These are phyloP conservation scores for Plantago lanceolata DNA, from an alignment of 305 asterid genomes.

Conservation along the genomic window DNA sequence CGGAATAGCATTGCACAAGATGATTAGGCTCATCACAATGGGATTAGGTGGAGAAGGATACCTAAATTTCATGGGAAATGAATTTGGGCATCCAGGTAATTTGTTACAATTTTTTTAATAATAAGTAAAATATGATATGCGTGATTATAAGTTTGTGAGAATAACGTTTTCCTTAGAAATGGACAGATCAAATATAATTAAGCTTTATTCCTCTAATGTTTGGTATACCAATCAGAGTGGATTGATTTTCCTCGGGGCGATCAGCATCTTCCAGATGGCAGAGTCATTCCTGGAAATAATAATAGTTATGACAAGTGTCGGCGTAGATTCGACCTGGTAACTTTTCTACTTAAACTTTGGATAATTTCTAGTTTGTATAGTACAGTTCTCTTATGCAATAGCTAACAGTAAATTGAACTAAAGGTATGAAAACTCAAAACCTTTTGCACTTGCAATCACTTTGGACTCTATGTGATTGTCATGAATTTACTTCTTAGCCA, in stretches of 20 bases:
- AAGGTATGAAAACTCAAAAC: background rate
- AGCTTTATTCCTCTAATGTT: constrained; percentile 16
- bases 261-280: constrained; percentile 78
- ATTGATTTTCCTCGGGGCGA: constrained; percentile 95
- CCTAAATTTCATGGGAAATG: constrained; percentile 99
- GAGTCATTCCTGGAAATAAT: constrained; percentile 63
- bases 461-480: background rate
- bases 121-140: constrained; percentile 7
- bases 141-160: constrained; percentile 14
- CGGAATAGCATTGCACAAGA: constrained; percentile 97
- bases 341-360: constrained; percentile 20
- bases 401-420: background rate
- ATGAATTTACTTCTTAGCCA: background rate
- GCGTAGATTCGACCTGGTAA: constrained; percentile 96
- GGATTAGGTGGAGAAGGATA: constrained; percentile 99
- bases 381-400: constrained; percentile 4
- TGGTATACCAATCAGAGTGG: constrained; percentile 60
- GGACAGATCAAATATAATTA: background rate
- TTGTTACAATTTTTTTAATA: constrained; percentile 12
- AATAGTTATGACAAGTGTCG: constrained; percentile 90
- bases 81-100: constrained; percentile 99
- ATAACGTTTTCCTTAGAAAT: constrained; percentile 12
- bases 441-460: background rate
- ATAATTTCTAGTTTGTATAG: constrained; percentile 7
- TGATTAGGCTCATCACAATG: constrained; percentile 96